phyloP scores from a whole-genome alignment of 352 stramenopile genomes.

The Peronospora belbahrii region DNA sequence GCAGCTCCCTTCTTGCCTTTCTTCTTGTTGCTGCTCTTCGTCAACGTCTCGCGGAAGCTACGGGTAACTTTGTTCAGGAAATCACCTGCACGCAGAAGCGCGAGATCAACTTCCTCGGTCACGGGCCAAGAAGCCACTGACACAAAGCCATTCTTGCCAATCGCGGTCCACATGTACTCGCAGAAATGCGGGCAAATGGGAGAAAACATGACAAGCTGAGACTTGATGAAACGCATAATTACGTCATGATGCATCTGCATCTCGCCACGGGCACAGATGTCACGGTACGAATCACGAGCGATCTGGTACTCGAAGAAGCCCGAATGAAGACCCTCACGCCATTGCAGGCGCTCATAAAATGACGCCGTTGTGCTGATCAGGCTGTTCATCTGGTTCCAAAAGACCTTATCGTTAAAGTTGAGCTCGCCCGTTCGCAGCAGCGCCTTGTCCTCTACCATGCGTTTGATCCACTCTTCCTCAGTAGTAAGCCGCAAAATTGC shows the following conservation, averaged over 20 bases:
- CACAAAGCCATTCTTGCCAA: slow-evolving; percentile 90
- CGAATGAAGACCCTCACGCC: slow-evolving; percentile 95
- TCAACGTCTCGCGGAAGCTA: slow-evolving; percentile 81
- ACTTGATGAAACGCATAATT: slow-evolving; percentile 91
- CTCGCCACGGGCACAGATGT: slow-evolving; percentile 86
- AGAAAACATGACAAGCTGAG: slow-evolving; percentile 90
- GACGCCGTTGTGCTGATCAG: slow-evolving; percentile 87
- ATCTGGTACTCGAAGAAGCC: slow-evolving; percentile 99
- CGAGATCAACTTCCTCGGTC: slow-evolving; percentile 85
- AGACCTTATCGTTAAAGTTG: slow-evolving; percentile 91
- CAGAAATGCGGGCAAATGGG: slow-evolving; percentile 94
- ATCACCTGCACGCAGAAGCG: slow-evolving; percentile 88
- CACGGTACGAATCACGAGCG: slow-evolving; percentile 95
- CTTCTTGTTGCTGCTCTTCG: slow-evolving; percentile 74
- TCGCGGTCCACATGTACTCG: slow-evolving; percentile 89
- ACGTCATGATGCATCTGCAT: slow-evolving; percentile 90
- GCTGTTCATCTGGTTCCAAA: slow-evolving; percentile 96
- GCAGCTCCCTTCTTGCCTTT: slow-evolving; percentile 83
- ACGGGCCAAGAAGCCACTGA: slow-evolving; percentile 85
- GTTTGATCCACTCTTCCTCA: slow-evolving; percentile 97
- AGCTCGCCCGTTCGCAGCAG: slow-evolving; percentile 74
- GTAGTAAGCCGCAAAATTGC: slow-evolving; percentile 96
- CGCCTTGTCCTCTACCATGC: slow-evolving; percentile 78
- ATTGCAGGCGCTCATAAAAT: slow-evolving; percentile 88
- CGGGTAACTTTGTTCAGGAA: slow-evolving; percentile 90